Conservation (phyloP, 306 rosid genomes). For the Lathyrus tuberosus region DNA sequence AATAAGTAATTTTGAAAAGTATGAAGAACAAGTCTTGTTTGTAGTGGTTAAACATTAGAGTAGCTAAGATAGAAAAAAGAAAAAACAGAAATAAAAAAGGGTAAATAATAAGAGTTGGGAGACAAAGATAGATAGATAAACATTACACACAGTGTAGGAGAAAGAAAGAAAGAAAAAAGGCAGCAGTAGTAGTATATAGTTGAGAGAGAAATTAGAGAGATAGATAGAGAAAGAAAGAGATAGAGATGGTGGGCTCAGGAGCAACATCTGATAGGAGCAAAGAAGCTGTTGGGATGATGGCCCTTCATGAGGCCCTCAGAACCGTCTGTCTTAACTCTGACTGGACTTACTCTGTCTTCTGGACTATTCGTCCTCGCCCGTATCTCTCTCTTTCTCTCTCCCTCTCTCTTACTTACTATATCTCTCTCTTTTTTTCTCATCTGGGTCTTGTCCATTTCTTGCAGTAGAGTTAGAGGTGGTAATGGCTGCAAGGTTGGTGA, state of each 20-base stretch:
- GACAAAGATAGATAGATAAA: slow-evolving; percentile 50
- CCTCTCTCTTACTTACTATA: slow-evolving; percentile 2
- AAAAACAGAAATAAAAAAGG: background rate
- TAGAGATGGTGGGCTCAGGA: slow-evolving; percentile 99
- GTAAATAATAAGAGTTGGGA: slow-evolving; percentile 36
- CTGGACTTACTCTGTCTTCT: slow-evolving; percentile 99
- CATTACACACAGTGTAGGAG: background rate
- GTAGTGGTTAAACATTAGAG: slow-evolving; percentile 43
- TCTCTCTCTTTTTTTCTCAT: slow-evolving; percentile 35
- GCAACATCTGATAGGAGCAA: slow-evolving; percentile 91
- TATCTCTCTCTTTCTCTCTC: slow-evolving; percentile 42
- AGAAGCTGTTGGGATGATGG: slow-evolving; percentile 99
- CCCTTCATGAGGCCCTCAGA: slow-evolving; percentile 99
- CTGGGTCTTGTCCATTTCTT: slow-evolving; percentile 46
- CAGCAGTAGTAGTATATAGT: slow-evolving; percentile 9
- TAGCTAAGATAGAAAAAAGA: slow-evolving; percentile 10
- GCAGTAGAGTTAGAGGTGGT: slow-evolving; percentile 96
- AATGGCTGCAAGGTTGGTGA: slow-evolving; percentile 99
- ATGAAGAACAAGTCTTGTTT: background rate
- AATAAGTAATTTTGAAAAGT: background rate
- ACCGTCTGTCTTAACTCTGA: slow-evolving; percentile 70
- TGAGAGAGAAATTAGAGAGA: slow-evolving; percentile 36
- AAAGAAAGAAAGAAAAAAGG: background rate
- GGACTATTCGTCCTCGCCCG: slow-evolving; percentile 99
- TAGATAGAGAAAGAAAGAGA: slow-evolving; percentile 38